These are phyloP conservation scores for Eutrema japonicum DNA, from an alignment of 345 rosid species.

Conservation along the genomic window DNA sequence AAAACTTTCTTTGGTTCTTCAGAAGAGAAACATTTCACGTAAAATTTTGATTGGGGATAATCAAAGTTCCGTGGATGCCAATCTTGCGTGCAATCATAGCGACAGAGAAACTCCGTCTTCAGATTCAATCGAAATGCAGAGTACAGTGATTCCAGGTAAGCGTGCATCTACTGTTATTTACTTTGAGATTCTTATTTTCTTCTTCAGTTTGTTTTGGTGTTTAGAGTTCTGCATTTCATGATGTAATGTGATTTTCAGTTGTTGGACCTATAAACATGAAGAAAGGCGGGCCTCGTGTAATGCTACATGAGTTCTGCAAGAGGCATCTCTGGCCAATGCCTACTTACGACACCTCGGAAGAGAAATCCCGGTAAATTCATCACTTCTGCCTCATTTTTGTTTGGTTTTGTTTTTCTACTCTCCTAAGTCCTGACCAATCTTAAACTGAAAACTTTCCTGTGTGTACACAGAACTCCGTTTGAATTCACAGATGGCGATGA, in stretches of 20 bases:
- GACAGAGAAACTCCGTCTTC: constrained; percentile 12
- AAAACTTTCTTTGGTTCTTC: constrained; percentile 30
- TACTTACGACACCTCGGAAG: constrained; percentile 53
- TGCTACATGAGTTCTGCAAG: constrained; percentile 75
- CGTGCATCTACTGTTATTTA: neutral
- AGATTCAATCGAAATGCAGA: constrained; percentile 32
- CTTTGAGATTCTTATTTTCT: constrained; percentile 33
- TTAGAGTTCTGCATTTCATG: neutral
- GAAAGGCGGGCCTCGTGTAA: constrained; percentile 84
- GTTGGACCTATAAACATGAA: constrained; percentile 58
- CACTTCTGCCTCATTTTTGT: constrained; percentile 7
- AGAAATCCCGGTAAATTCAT: constrained; percentile 53
- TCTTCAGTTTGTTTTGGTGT: neutral
- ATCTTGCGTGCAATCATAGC: constrained; percentile 24
- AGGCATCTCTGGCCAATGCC: constrained; percentile 81
- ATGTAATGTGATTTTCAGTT: constrained; percentile 46
- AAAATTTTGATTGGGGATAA: constrained; percentile 43
- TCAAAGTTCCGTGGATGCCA: constrained; percentile 36
- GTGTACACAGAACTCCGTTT: constrained; percentile 51
- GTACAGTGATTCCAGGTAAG: constrained; percentile 35
- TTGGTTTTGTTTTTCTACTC: neutral
- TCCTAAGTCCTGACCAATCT: neutral
- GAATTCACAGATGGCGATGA: constrained; percentile 54
- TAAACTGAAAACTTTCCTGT: constrained; percentile 5
- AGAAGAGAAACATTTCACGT: constrained; percentile 65